Evolutionary conservation across 768 basidiomycete species (phyloP), one percentile per base, ranked within the genome.

Genomic region (Myochromella boudieri): DNA sequence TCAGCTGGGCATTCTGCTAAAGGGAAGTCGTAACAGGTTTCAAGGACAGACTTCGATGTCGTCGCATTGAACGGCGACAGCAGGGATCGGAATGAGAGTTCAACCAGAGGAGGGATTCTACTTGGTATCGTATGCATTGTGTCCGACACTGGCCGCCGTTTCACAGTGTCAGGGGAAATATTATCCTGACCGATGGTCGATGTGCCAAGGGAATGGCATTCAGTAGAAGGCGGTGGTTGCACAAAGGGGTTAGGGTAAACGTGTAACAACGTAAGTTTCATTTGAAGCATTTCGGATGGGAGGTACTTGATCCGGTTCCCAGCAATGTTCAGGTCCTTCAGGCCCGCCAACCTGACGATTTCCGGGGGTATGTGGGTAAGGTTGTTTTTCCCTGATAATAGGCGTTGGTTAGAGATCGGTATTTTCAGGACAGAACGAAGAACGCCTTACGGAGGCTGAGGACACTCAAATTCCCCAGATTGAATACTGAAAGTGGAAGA

Each of bases 191-290:
- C 43, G 27, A 46, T 21, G 4, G 40, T 41, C 3, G 57, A 46
- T 21, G 54, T 48, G 20, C 52, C 51, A 25, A 44, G 39, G 28
- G 44, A 46, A 7, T 40, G 18, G 8, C 34, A 42, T 36, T 47
- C 45, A 9, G 45, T 34, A 17, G 44, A 44, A 17, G 34, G 26
- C n/a, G 28, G 51, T 18, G 62, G 68, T 27, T 53, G 48, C 5
- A 79, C 49, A 63, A 86, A 89, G 0, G 77, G 85, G 52, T 91
- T 90, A 0, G 80, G 82, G 29, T 77, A 60, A 2, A 87, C 57
- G 15, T 58, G 52, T 4, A 88, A 65, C 7, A 59, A 68, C 15
- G 58, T 58, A 1, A 87, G 67, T n/a, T 60, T 68, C 77, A 87
- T 80, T 24, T 65, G 58, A n/a, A 74, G 61, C 59, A 89, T 74